Conservation (phyloP, 2,329 filamentous ascomycete species). For the Aspergillus phoenicis region DNA sequence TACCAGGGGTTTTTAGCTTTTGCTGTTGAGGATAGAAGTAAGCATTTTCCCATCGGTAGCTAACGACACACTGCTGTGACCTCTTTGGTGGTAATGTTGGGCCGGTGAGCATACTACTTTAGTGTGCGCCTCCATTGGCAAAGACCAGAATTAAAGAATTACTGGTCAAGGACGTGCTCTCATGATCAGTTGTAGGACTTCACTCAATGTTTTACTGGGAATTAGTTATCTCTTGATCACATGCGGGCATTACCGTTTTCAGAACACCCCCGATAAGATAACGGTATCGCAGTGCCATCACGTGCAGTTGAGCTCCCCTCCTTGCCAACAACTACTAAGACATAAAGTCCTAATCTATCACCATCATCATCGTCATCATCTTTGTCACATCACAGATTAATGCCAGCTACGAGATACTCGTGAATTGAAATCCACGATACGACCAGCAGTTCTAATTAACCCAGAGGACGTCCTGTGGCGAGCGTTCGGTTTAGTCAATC, state of each 20-base stretch:
- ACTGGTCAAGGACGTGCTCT: not conserved
- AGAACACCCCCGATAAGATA: slow-evolving; percentile 14
- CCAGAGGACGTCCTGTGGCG: not conserved
- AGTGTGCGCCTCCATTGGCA: not conserved
- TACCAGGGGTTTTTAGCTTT: too few species aligned
- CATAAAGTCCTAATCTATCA: not conserved
- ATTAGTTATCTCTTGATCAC: not conserved
- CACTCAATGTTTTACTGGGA: not conserved
- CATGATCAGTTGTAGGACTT: too few species aligned
- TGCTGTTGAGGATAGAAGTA: too few species aligned
- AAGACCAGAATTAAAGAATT: not conserved
- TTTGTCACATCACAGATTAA: not conserved
- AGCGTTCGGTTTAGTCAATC: not conserved
- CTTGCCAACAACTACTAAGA: slow-evolving; percentile 1
- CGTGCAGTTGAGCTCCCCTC: slow-evolving; percentile 20
- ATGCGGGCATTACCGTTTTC: not conserved
- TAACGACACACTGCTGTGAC: too few species aligned
- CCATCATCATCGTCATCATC: not conserved
- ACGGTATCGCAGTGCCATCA: slow-evolving; percentile 19
- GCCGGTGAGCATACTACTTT: too few species aligned
- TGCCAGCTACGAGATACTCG: not conserved
- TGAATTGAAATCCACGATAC: not conserved
- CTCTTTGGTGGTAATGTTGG: too few species aligned
- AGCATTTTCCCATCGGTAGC: too few species aligned
- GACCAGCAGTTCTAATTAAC: not conserved